Conservation (phyloP, 306 rosid genomes). For the Lathyrus oleraceus region DNA sequence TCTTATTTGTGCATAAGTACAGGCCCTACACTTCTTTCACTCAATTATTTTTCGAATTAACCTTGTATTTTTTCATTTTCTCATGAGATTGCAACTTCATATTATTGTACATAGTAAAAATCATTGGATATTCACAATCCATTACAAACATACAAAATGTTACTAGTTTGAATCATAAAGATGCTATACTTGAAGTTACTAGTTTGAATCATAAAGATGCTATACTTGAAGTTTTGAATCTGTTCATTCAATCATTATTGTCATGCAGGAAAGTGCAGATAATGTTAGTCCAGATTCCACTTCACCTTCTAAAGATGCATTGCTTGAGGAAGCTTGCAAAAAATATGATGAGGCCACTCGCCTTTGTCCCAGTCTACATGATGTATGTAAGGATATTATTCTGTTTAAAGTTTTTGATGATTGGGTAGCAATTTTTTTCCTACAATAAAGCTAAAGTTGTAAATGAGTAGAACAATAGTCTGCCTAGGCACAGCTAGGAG, state of each 20-base stretch:
- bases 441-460: constrained; percentile 1
- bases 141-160: constrained; percentile 8
- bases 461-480: constrained; percentile 18
- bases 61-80: constrained; percentile 12
- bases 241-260: constrained; percentile 34
- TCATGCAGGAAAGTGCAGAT: constrained; percentile 96
- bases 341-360: constrained; percentile 95
- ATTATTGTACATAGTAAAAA: not conserved
- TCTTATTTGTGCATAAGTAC: constrained; percentile 17
- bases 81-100: constrained; percentile 7
- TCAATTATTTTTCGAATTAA: constrained; percentile 19
- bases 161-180: constrained; percentile 19
- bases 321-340: constrained; percentile 99
- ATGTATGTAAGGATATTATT: constrained; percentile 61
- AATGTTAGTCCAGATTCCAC: constrained; percentile 89
- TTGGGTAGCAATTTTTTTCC: not conserved
- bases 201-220: constrained; percentile 14
- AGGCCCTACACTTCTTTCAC: not conserved
- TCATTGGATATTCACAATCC: not conserved
- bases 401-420: constrained; percentile 24
- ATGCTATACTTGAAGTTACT: constrained; percentile 1
- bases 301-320: constrained; percentile 94
- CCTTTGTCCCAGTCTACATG: constrained; percentile 95
- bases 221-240: constrained; percentile 1
- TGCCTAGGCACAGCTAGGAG: not conserved